A percentile compares a stretch with the other conserved stretches of the same genome.
Evolutionary conservation across 495 filamentous ascomycete genomes (phyloP).

Genomic region (Penicillium coffeae): DNA sequence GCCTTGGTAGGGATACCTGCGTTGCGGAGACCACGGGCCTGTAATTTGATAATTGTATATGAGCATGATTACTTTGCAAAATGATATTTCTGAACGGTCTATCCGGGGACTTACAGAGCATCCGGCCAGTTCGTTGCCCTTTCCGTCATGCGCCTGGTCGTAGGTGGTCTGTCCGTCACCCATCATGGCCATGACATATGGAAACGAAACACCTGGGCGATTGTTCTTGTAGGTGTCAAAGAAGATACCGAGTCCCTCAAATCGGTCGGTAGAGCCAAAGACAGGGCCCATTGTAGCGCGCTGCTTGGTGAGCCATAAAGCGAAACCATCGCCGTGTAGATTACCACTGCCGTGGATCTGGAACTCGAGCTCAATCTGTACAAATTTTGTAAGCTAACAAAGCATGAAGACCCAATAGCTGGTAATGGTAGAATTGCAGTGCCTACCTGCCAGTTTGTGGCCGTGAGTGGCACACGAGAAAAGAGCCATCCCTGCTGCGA

Average conservation of each 20-base stretch:
- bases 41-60: not conserved
- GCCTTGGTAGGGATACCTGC: constrained; percentile 76
- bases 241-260: constrained; percentile 94
- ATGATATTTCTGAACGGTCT: not conserved
- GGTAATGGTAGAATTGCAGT: not conserved
- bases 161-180: constrained; percentile 87
- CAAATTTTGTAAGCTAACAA: not conserved
- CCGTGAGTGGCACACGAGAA: constrained; percentile 89
- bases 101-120: constrained; percentile 63
- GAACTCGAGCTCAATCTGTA: constrained; percentile 88
- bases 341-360: constrained; percentile 78
- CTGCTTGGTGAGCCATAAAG: constrained; percentile 97
- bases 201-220: constrained; percentile 89
- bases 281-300: constrained; percentile 77
- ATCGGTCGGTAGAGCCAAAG: constrained; percentile 82
- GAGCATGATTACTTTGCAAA: not conserved
- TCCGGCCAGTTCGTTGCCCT: constrained; percentile 85
- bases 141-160: constrained; percentile 93
- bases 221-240: constrained; percentile 99
- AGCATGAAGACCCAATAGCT: not conserved
- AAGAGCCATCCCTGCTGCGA: constrained; percentile 91
- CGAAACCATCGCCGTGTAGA: constrained; percentile 95
- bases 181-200: constrained; percentile 98
- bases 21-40: constrained; percentile 83
- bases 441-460: constrained; percentile 94